Evolutionary conservation across 495 filamentous ascomycete genomes (phyloP), one percentile per base, ranked within the genome.

Genomic region (Penicillium nucicola): DNA sequence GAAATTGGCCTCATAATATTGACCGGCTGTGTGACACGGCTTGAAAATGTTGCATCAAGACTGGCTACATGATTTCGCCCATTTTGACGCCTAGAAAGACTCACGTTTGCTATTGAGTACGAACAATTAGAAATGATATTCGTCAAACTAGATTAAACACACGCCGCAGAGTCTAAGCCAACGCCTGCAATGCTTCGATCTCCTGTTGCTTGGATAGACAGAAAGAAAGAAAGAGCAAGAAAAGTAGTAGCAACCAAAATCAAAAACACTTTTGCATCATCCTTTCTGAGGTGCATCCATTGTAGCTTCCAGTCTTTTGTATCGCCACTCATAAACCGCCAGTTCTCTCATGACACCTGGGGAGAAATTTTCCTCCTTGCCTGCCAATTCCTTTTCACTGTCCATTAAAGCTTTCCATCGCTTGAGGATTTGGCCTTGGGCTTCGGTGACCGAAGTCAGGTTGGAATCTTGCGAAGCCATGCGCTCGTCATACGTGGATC

Each of bases 281-380:
- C 41, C 39, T 50, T 53, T 45, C 34, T 32, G 18, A 19, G 43
- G 42, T 10, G 45, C 52, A 41, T 64, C 60, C 3, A 61, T 69
- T 13, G 67, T 69, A 3, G 65, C 41, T 55, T 74, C 71, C 53
- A 71, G 45, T 2, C 58, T 45, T 23, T 66, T 70, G 45, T 65
- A 74, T 43, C 68, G 58, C 71, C 71, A 74, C 19, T 65, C 68
- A 38, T 66, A 72, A 40, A 72, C 69, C 20, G 65, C 62, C 47
- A 74, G 37, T 36, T 68, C 62, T 33, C 65, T 67, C 50, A 62
- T 67, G 35, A 71, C 69, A 5, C 53, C 56, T 10, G 71, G 63
- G 4, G 59, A 57, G 8, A 72, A 52, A 14, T 51, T 49, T 25
- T 64, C 65, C 2, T 70, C 69, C 13, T 69, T 68, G 19, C 70